These are phyloP conservation scores for Dipodascus geniculatus DNA, from an alignment of 805 yeast genomes.

Conservation along the genomic window DNA sequence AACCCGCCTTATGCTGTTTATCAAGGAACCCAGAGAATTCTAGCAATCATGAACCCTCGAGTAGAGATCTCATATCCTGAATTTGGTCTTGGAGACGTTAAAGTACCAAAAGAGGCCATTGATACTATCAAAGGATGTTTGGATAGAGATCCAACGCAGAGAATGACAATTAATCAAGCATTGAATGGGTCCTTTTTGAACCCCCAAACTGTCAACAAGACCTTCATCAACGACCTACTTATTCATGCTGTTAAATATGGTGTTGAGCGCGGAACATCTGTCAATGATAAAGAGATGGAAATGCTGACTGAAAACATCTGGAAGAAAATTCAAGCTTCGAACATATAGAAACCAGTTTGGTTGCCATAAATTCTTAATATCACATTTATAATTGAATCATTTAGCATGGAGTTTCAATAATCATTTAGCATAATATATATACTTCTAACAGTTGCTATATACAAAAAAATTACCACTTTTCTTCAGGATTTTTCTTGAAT, in stretches of 20 bases:
- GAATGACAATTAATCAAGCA: constrained; percentile 56
- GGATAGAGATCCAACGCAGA: constrained; percentile 50
- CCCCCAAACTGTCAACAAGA: constrained; percentile 62
- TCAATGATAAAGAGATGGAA: constrained; percentile 26
- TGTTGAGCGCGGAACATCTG: constrained; percentile 25
- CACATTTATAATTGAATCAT: neutral
- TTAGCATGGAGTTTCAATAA: neutral
- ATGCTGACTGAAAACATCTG: constrained; percentile 47
- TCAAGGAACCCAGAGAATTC: constrained; percentile 62
- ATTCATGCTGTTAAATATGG: constrained; percentile 73
- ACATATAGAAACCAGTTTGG: neutral
- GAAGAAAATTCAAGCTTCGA: constrained; percentile 29
- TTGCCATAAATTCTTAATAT: neutral
- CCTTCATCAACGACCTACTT: constrained; percentile 57
- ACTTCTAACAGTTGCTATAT: too few species aligned
- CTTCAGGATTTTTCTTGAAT: constrained; percentile 75
- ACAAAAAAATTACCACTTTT: constrained; percentile 79
- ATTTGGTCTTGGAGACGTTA: constrained; percentile 42
- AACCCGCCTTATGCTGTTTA: constrained; percentile 78
- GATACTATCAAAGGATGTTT: constrained; percentile 66
- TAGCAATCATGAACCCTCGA: constrained; percentile 80
- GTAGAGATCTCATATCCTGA: constrained; percentile 57
- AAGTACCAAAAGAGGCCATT: constrained; percentile 56
- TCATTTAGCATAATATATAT: too few species aligned
- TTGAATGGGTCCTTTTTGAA: constrained; percentile 52